Evolutionary conservation across 2,329 filamentous ascomycete species (phyloP).

Genomic region (Didymella exigua): DNA sequence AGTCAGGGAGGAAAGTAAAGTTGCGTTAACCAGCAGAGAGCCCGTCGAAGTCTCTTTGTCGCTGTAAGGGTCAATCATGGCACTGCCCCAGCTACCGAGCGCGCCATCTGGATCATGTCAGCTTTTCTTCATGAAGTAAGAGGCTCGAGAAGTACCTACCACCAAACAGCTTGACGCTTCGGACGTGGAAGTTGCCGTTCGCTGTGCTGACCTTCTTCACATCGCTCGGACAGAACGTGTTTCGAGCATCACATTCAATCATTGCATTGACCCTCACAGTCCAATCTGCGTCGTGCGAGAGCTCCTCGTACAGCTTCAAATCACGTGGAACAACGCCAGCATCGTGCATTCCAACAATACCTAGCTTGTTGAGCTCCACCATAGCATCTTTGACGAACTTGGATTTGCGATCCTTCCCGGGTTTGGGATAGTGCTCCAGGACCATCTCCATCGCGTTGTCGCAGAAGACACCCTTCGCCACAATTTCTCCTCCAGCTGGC

Average conservation of each 20-base stretch:
- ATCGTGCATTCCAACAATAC: slow-evolving; percentile 72
- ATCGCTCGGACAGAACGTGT: slow-evolving; percentile 65
- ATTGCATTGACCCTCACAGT: slow-evolving; percentile 70
- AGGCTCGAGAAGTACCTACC: slow-evolving; percentile 50
- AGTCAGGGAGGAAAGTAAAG: slow-evolving; percentile 60
- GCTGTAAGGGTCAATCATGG: slow-evolving; percentile 71
- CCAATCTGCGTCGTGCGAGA: slow-evolving; percentile 61
- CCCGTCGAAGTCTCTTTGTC: slow-evolving; percentile 67
- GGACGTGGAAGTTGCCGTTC: slow-evolving; percentile 61
- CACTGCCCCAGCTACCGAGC: slow-evolving; percentile 73
- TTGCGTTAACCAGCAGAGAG: slow-evolving; percentile 70
- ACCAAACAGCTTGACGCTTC: slow-evolving; percentile 72
- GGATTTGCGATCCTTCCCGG: slow-evolving; percentile 59
- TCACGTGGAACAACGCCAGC: slow-evolving; percentile 65
- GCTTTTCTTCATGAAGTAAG: background rate
- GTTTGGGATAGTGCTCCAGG: slow-evolving; percentile 62
- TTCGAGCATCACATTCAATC: slow-evolving; percentile 68
- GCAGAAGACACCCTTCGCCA: slow-evolving; percentile 72
- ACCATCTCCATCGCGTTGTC: slow-evolving; percentile 74
- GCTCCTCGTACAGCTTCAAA: slow-evolving; percentile 59
- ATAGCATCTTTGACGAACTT: slow-evolving; percentile 66
- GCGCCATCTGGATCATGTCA: slow-evolving; percentile 63
- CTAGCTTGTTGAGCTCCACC: slow-evolving; percentile 65
- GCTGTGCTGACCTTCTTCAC: slow-evolving; percentile 53
- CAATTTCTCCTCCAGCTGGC: slow-evolving; percentile 67